Base-by-base conservation (phyloP, 1,284 basidiomycete species). In the Leucocoprinus gongylophorus region DNA sequence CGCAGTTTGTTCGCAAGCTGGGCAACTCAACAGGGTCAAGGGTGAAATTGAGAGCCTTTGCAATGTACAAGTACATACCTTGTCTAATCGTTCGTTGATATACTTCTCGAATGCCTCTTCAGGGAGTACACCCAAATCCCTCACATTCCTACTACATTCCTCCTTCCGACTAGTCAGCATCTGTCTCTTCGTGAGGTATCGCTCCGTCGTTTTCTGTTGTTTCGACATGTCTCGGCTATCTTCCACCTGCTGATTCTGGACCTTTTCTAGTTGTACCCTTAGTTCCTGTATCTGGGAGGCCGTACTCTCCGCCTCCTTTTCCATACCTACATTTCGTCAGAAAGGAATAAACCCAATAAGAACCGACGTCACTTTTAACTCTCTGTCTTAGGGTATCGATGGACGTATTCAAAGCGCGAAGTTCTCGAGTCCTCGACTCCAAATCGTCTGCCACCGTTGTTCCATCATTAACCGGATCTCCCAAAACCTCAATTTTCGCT, bases 191-290 rank as follows among this genome's bases (percentile, higher is more conserved):
- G 91, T 84, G 5, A 97, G 79, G 67, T 95, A 97, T 26, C 95
- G 82, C 63, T 99, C 95, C 0, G 93, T 91, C 58, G 83, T 90
- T 77, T 98, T 98, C 66, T 97, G 93, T 58, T 95, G 88, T 56
- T 85, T 83, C 26, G 90, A 82, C 54, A 97, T 91, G 30, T 80
- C 83, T 8, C 91, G 84, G 33, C 79, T 85, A 58, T 94, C 92
- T 62, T 97, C 94, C 0, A 81, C 67, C 64, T 97, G 94, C 58
- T 91, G 83, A 17, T 78, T 77, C 60, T 95, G 88, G 4, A 87
- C 71, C 57, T 80, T 80, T 62, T 98, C 95, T 32, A 97, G 71
- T 7, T 76, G 71, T 7, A 74, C 68, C 9, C 81, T 76, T 30
- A 84, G 70, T 44, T 86, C 80, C 57, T 87, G 81, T 10, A 95